A percentile compares a stretch with the other conserved stretches of the same genome.
These are phyloP conservation scores for Colletotrichum melonis DNA, from an alignment of 2,329 filamentous ascomycete genomes.

Conservation along the genomic window DNA sequence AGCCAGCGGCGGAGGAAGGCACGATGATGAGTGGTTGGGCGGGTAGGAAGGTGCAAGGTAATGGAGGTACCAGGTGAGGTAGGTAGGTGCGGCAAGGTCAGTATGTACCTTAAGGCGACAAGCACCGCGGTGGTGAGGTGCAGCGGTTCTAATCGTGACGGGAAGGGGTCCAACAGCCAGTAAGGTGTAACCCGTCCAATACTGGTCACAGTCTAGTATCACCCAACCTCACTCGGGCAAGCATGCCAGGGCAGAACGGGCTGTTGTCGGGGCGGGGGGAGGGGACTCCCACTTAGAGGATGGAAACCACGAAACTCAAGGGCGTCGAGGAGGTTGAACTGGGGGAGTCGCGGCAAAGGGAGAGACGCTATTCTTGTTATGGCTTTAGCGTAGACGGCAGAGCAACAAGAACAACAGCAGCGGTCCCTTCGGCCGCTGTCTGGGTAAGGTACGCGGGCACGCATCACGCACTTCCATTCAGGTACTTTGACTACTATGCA, in stretches of 20 bases:
- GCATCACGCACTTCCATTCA: background rate
- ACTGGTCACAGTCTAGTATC: background rate
- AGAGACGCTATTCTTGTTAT: slow-evolving; percentile 8
- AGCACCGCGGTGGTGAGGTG: background rate
- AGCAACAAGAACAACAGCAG: slow-evolving; percentile 22
- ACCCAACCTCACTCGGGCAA: background rate
- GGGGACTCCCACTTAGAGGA: background rate
- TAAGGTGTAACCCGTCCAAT: background rate
- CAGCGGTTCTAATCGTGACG: background rate
- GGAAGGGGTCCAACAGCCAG: background rate
- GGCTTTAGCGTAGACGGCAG: slow-evolving; percentile 27
- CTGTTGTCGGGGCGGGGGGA: background rate
- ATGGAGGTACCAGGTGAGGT: background rate
- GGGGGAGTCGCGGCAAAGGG: slow-evolving; percentile 19
- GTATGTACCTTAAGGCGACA: background rate
- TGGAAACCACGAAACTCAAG: background rate
- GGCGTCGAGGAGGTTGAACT: slow-evolving; percentile 4
- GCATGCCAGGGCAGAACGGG: background rate
- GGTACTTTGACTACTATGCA: no score
- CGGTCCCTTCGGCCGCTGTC: slow-evolving; percentile 3
- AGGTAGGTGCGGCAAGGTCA: background rate
- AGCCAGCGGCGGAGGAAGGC: background rate
- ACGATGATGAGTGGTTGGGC: background rate
- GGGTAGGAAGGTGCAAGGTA: background rate
- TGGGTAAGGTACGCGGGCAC: background rate